phyloP scores from a whole-genome alignment of 108 stramenopile species.

The Parietichytrium sp. region DNA sequence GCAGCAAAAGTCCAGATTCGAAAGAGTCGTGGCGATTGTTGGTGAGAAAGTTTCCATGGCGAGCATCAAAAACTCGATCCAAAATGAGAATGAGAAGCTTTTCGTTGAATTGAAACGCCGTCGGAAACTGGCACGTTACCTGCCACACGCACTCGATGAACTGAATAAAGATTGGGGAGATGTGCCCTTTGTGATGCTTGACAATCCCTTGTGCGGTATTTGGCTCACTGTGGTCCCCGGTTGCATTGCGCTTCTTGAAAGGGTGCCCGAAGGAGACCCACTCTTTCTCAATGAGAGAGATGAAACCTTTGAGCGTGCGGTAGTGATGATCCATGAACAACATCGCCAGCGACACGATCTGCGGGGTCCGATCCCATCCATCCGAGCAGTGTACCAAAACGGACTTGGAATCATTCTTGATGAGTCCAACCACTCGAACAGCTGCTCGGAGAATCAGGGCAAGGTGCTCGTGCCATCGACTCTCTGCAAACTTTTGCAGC shows the following conservation, averaged over 20 bases:
- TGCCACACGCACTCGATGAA: slow-evolving; percentile 95
- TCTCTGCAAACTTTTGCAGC: slow-evolving; percentile 66
- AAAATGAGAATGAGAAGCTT: not conserved
- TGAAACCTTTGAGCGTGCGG: slow-evolving; percentile 86
- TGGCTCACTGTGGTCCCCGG: slow-evolving; percentile 77
- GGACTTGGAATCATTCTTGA: slow-evolving; percentile 78
- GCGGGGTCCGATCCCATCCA: slow-evolving; percentile 97
- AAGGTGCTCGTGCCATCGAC: slow-evolving; percentile 84
- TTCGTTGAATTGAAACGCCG: slow-evolving; percentile 78
- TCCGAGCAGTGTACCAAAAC: slow-evolving; percentile 94
- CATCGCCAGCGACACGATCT: slow-evolving; percentile 82
- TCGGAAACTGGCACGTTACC: slow-evolving; percentile 79
- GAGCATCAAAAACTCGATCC: not conserved
- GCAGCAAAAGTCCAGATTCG: not conserved
- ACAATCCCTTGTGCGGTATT: slow-evolving; percentile 51
- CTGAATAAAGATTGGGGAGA: slow-evolving; percentile 93
- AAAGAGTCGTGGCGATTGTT: slow-evolving; percentile 1
- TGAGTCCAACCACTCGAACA: slow-evolving; percentile 78
- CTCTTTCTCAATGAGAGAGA: slow-evolving; percentile 89
- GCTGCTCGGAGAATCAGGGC: slow-evolving; percentile 79
- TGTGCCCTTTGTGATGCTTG: slow-evolving; percentile 72
- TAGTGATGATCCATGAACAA: slow-evolving; percentile 90
- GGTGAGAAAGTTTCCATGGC: not conserved
- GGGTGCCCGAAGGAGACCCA: slow-evolving; percentile 96
- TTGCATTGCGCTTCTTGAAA: slow-evolving; percentile 84